These are phyloP conservation scores for Pseudopediastrum boryanum DNA, from an alignment of 139 green algal species.

Conservation along the genomic window DNA sequence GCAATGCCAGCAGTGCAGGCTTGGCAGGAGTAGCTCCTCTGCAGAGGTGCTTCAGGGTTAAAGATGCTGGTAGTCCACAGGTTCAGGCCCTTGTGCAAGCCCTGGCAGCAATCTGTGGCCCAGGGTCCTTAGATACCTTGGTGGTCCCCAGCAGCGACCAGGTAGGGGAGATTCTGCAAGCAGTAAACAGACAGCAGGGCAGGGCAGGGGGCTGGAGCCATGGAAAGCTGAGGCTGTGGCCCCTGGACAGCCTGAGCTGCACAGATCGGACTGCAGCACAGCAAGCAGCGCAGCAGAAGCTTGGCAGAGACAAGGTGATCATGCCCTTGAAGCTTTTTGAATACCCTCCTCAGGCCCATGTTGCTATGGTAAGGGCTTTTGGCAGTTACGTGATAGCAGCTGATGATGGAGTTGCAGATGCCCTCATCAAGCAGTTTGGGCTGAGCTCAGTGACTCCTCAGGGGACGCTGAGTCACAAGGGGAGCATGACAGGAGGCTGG, in stretches of 20 bases:
- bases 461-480: conserved; percentile 44
- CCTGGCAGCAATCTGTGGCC: no score
- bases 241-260: conserved; percentile 43
- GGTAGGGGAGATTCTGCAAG: no score
- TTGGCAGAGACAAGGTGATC: conserved; percentile 13
- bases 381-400: conserved; percentile 48
- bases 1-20: no score
- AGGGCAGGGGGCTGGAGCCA: no score
- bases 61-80: conserved; percentile 22
- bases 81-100: conserved; percentile 6
- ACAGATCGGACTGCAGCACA: conserved; percentile 11
- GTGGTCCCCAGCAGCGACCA: no score
- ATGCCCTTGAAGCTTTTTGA: conserved; percentile 44
- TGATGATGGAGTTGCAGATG: conserved; percentile 40
- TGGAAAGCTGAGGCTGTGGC: conserved; percentile 44
- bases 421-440: conserved; percentile 33
- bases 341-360: neutral
- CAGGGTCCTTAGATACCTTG: no score
- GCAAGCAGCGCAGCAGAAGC: conserved; percentile 31
- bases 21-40: conserved; percentile 15
- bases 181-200: neutral
- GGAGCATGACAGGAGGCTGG: conserved; percentile 44
- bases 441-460: conserved; percentile 41
- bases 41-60: conserved; percentile 37
- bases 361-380: conserved; percentile 50